Percentiles rank a stretch among this genome's conserved stretches.
phyloP scores from a whole-genome alignment of 345 rosid species.

The Populus alba region DNA sequence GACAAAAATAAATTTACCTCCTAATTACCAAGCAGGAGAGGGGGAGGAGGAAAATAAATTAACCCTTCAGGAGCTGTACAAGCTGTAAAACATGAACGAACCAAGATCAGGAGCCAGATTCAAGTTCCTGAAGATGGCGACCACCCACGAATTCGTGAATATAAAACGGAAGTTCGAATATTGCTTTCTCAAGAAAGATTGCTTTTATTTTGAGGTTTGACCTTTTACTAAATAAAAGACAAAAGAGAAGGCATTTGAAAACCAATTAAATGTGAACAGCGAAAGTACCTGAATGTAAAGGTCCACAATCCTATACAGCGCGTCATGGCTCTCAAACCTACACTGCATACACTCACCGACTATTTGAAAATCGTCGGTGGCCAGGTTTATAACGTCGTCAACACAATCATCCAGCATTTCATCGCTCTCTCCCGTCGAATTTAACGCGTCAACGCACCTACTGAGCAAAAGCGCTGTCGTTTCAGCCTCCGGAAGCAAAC shows the following conservation, averaged over 20 bases:
- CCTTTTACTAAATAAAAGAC: no score
- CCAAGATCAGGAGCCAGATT: no score
- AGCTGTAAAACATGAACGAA: no score
- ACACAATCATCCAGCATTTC: slow-evolving; percentile 32
- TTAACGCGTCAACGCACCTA: slow-evolving; percentile 50
- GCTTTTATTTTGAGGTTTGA: no score
- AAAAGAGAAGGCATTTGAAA: background rate
- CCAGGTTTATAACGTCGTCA: slow-evolving; percentile 47
- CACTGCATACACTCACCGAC: slow-evolving; percentile 52
- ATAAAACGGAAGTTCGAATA: no score
- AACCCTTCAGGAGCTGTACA: no score
- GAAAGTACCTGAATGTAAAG: slow-evolving; percentile 59
- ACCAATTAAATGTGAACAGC: background rate
- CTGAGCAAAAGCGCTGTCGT: slow-evolving; percentile 54
- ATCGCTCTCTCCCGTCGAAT: slow-evolving; percentile 33
- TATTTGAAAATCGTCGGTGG: slow-evolving; percentile 45
- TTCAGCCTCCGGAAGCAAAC: slow-evolving; percentile 73
- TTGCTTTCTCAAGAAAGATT: no score
- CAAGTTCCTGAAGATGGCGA: no score
- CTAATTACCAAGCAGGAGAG: background rate
- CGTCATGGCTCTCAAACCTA: slow-evolving; percentile 56
- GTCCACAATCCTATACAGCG: slow-evolving; percentile 63
- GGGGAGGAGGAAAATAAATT: no score
- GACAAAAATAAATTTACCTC: no score
- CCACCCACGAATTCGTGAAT: no score